Conservation (phyloP, 305 asterid genomes). For the Fraxinus sp. region DNA sequence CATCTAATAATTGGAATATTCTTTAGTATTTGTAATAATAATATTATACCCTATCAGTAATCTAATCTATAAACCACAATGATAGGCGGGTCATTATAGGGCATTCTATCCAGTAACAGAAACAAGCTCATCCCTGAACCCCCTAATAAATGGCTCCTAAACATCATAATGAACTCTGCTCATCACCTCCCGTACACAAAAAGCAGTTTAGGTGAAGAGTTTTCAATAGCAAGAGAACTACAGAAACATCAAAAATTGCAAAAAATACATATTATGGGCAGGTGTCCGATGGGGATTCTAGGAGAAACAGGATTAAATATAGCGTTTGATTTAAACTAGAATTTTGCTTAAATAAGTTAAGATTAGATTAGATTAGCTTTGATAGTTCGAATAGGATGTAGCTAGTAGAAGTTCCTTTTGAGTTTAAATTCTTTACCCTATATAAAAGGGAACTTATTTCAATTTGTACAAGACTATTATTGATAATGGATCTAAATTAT, state of each 20-base stretch:
- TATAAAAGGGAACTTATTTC: background rate
- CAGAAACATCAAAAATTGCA: background rate
- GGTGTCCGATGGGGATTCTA: background rate
- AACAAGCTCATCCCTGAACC: background rate
- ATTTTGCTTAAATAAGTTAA: background rate
- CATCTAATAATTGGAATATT: background rate
- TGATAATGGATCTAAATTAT: background rate
- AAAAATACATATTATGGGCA: background rate
- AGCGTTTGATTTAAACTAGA: background rate
- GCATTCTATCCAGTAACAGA: background rate
- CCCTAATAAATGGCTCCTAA: background rate
- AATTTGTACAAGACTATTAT: background rate
- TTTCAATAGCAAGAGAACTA: background rate
- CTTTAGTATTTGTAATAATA: background rate
- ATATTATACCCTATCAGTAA: background rate
- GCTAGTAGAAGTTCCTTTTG: background rate
- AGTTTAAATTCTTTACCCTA: background rate
- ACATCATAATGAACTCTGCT: background rate
- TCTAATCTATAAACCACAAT: background rate
- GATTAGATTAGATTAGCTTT: background rate
- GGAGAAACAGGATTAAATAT: background rate
- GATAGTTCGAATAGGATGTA: background rate
- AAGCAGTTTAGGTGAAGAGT: background rate
- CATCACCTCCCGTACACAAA: background rate
- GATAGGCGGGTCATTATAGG: background rate